Conservation (phyloP, 306 rosid species). For the Acacia acuminata region DNA sequence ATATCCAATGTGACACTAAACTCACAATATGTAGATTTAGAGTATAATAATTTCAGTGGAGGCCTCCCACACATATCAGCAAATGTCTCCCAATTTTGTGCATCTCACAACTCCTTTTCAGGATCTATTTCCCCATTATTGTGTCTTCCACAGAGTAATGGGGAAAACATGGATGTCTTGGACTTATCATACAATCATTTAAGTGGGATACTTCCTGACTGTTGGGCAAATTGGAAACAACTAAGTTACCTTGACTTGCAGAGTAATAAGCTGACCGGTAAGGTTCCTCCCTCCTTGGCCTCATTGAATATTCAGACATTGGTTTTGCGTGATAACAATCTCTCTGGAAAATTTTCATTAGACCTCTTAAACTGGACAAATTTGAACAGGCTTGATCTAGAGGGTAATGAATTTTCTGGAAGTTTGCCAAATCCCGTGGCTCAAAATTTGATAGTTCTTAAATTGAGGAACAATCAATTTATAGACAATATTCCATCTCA, state of each 20-base stretch:
- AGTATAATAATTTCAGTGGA: neutral
- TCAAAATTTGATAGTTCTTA: neutral
- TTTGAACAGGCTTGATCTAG: neutral
- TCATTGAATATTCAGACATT: neutral
- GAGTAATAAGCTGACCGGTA: too few species aligned
- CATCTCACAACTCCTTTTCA: slow-evolving; percentile 9
- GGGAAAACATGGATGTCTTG: neutral
- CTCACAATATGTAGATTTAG: neutral
- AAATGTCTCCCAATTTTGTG: neutral
- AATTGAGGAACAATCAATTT: neutral
- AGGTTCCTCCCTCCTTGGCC: too few species aligned
- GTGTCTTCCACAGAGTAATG: neutral
- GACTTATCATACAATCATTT: too few species aligned
- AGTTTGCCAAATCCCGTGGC: neutral
- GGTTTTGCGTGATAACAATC: too few species aligned
- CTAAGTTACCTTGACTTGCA: too few species aligned
- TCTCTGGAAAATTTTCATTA: too few species aligned
- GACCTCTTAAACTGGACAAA: neutral
- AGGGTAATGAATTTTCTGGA: neutral
- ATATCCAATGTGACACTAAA: neutral
- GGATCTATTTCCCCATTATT: neutral
- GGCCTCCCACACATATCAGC: slow-evolving; percentile 19
- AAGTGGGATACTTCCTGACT: too few species aligned
- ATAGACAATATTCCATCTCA: neutral
- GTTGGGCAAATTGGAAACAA: too few species aligned